Evolutionary conservation across 805 yeast genomes (phyloP), one percentile per base, ranked within the genome.

Genomic region (Citeromyces nyonsensis): DNA sequence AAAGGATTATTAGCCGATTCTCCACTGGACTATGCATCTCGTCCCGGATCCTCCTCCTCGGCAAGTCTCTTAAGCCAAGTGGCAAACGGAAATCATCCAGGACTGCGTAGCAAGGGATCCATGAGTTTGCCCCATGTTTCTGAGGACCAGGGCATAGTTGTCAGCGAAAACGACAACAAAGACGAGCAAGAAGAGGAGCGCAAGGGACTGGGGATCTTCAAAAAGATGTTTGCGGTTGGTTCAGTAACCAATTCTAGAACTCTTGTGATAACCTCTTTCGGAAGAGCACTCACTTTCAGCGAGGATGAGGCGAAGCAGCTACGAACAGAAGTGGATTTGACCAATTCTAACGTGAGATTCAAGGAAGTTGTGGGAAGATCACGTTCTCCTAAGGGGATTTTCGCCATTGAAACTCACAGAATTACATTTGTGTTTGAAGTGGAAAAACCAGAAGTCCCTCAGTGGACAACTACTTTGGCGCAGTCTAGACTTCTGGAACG

Each of bases 381-480:
- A 2, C 43, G 51, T 10, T 44, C 50, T 5, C 54, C 48, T 29
- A 48, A 55, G 33, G 70, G 73, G 0, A 43, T 56, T 10, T 73
- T 77, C 55, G 77, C 73, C 1, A 63, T 77, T 24, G 65, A 63
- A 37, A 71, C 82, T 0, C 56, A 57, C n/a, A 57, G 51, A 20
- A 57, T 67, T 10, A 62, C 82, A 0, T 66, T 74, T 40, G 58
- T 67, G 4, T 67, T 73, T 47, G 75, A 72, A 40, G 70, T 66
- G 8, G 68, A 68, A 27, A 64, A 61, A 34, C 49, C 46, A 26
- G 77, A 69, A 25, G 56, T 70, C 1, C 52, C 60, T 10, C 45
- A 55, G 12, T 79, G 88, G 88, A 66, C 81, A 1, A 61, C 59
- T 25, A 48, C 66, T 0, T 48, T 75, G 12, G 68, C 66, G 4